Percentiles rank a stretch among this genome's conserved stretches.
phyloP scores from a whole-genome alignment of 441 rosid species.

The Euphorbia celastroides region DNA sequence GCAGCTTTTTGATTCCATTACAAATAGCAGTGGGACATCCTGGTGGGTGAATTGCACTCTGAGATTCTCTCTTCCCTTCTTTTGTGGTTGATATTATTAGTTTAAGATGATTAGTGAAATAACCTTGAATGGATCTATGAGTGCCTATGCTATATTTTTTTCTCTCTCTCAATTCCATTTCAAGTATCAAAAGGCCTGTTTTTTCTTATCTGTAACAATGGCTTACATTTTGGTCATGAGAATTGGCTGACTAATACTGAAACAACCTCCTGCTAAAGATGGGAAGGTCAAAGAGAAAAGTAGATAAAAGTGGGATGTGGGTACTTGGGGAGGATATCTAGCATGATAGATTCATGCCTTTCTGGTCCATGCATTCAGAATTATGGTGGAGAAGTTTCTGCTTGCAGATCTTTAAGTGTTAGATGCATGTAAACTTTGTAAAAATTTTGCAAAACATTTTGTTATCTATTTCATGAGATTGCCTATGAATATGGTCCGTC shows the following conservation, averaged over 20 bases:
- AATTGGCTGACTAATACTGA: background rate
- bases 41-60: conserved; percentile 49
- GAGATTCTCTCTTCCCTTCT: background rate
- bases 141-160: background rate
- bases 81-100: background rate
- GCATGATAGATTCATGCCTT: too few species aligned
- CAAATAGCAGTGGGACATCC: conserved; percentile 70
- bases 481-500: background rate
- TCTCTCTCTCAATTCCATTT: background rate
- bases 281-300: background rate
- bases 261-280: conserved; percentile 1
- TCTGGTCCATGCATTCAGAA: background rate
- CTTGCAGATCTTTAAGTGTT: background rate
- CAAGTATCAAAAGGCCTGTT: conserved; percentile 1
- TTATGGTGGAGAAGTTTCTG: background rate
- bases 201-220: background rate
- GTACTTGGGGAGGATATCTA: background rate
- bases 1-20: conserved; percentile 59
- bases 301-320: background rate
- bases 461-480: background rate
- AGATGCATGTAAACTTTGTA: too few species aligned
- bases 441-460: too few species aligned
- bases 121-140: background rate
- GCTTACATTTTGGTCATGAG: conserved; percentile 1
- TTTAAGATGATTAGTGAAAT: background rate